A percentile compares a stretch with the other conserved stretches of the same genome.
phyloP scores from a whole-genome alignment of 225 moss, liverwort and hornwort genomes.

The Ulota crispa region DNA sequence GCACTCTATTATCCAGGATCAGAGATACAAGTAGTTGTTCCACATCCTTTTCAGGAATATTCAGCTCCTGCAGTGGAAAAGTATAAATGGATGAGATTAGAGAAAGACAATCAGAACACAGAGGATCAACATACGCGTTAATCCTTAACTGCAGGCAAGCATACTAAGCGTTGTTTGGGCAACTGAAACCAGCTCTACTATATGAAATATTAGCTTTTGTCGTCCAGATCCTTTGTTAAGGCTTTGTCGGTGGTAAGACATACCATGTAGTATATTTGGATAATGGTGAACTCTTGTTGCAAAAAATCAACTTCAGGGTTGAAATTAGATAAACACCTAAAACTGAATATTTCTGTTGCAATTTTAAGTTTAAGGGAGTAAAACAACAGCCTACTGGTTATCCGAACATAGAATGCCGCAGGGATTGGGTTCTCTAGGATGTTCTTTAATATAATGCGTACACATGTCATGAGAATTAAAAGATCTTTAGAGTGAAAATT shows the following conservation, averaged over 20 bases:
- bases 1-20: slow-evolving; percentile 97
- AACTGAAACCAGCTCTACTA: not conserved
- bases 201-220: not conserved
- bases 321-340: not conserved
- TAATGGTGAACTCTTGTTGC: not conserved
- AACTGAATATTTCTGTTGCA: too few species aligned
- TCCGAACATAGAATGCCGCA: not conserved
- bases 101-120: not conserved
- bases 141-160: not conserved
- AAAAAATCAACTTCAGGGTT: not conserved
- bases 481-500: too few species aligned
- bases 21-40: slow-evolving; percentile 95
- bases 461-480: not conserved
- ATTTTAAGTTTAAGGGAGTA: too few species aligned
- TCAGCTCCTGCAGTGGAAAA: slow-evolving; percentile 68
- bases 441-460: not conserved
- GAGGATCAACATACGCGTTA: not conserved
- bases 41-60: slow-evolving; percentile 97
- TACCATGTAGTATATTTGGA: not conserved
- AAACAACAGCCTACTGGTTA: not conserved
- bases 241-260: not conserved
- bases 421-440: too few species aligned
- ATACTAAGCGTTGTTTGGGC: not conserved
- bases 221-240: not conserved
- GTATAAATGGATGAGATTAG: not conserved